phyloP scores from a whole-genome alignment of 2,329 filamentous ascomycete genomes.

The Fusarium agapanthi region DNA sequence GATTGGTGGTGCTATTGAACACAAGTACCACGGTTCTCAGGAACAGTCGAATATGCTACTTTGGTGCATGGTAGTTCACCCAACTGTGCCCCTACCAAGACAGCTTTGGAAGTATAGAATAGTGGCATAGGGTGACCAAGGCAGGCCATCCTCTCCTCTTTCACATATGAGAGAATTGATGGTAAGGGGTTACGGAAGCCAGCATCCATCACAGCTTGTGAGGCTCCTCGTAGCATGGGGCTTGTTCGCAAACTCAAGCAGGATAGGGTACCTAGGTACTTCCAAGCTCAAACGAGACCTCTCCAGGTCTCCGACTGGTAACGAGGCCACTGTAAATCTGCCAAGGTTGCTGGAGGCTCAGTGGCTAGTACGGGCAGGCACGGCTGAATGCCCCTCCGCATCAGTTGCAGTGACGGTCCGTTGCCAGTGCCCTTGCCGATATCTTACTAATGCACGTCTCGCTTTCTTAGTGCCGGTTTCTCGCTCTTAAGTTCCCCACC shows the following conservation, averaged over 20 bases:
- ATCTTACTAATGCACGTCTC: neutral
- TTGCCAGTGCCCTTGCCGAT: neutral
- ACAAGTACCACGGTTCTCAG: too few species aligned
- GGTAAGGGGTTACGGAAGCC: neutral
- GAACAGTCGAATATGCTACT: too few species aligned
- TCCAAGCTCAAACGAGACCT: too few species aligned
- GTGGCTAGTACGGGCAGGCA: neutral
- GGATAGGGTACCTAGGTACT: neutral
- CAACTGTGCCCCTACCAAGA: fast-evolving
- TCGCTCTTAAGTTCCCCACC: neutral
- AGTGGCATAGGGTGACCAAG: neutral
- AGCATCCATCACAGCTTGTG: fast-evolving
- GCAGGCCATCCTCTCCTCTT: fast-evolving
- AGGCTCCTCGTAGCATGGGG: neutral
- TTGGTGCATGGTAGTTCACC: too few species aligned
- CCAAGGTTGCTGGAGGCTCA: neutral
- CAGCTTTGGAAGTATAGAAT: neutral
- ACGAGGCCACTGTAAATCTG: neutral
- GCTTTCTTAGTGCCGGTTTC: neutral
- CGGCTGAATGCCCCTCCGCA: neutral
- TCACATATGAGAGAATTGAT: fast-evolving
- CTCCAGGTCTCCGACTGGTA: fast-evolving
- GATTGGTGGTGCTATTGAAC: neutral
- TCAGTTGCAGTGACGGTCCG: neutral
- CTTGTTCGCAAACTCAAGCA: neutral